Base-by-base conservation (phyloP, 805 yeast species). In the Wickerhamomyces sydowiorum region DNA sequence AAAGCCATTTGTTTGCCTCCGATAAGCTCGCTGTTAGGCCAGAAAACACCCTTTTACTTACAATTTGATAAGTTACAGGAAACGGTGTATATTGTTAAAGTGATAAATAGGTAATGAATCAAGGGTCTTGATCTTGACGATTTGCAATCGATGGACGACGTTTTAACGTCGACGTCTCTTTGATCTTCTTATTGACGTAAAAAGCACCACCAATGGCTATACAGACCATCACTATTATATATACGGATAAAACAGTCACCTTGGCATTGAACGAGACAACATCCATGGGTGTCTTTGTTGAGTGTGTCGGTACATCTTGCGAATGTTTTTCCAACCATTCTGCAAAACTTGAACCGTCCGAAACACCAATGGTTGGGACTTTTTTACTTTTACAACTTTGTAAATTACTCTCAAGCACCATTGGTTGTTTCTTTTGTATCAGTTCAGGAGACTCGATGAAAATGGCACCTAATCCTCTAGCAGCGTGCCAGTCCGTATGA, bases 401-500 rank as follows among this genome's bases (percentile, higher is more conserved):
- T 32, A 67, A 55, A 53, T 76, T 82, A 38, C 72, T 67, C 1
- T 59, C 57, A 8, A 77, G 73, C 4, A 80, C 45, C 1, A 1
- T 25, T 6, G 7, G 15, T 36, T 66, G 67, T 15, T 50, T 36
- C 44, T 66, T 53, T 51, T 74, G 73, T 19, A 82, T 59, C 33
- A 63, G 66, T 38, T 65, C 57, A n/a, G 93, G 90, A 12, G 84
- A 80, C 57, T 85, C 95, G 27, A 85, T 67, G 31, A 85, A 73
- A 1, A 78, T 75, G 32, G 82, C 66, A 10, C 90, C 90, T 42
- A 85, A 69, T 13, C 95, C 95, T 64, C 84, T 91, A 47, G 78
- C 82, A 51, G 85, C 75, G 61, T 85, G 95, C 83, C 89, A 85
- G 54, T 85, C 91, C 25, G 86, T 76, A 56, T 86, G 96, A 62